phyloP scores from a whole-genome alignment of 2,329 filamentous ascomycete genomes.

The Mollisiaceae sp. region DNA sequence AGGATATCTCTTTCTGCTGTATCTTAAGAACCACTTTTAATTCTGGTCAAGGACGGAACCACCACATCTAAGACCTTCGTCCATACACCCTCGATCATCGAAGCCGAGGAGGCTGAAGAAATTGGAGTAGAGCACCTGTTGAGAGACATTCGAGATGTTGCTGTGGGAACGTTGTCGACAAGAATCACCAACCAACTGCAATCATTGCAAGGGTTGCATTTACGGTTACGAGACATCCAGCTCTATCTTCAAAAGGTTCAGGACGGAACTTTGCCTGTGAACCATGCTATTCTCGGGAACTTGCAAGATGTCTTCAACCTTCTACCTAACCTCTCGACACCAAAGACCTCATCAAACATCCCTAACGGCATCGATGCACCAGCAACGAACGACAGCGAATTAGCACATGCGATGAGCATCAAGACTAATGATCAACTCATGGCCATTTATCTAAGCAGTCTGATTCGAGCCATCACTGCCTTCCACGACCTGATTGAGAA shows the following conservation, averaged over 20 bases:
- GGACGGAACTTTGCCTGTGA: conserved; percentile 89
- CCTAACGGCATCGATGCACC: conserved; percentile 51
- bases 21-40: conserved; percentile 17
- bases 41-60: conserved; percentile 77
- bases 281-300: conserved; percentile 96
- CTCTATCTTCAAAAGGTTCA: conserved; percentile 95
- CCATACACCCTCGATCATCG: conserved; percentile 96
- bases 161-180: conserved; percentile 93
- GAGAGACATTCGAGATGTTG: conserved; percentile 96
- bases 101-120: conserved; percentile 98
- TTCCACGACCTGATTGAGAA: conserved; percentile 99
- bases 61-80: conserved; percentile 97
- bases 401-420: conserved; percentile 95
- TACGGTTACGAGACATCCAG: conserved; percentile 93
- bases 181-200: conserved; percentile 97
- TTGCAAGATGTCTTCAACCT: conserved; percentile 99
- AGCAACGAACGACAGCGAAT: conserved; percentile 72
- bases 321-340: conserved; percentile 91
- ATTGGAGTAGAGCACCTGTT: conserved; percentile 98
- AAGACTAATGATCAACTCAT: conserved; percentile 99
- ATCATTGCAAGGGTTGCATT: conserved; percentile 93
- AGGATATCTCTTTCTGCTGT: conserved; percentile 43
- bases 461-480: conserved; percentile 96
- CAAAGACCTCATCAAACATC: conserved; percentile 65
- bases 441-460: conserved; percentile 94